phyloP scores from a whole-genome alignment of 352 stramenopile genomes.

The Pythium pectinolyticum region DNA sequence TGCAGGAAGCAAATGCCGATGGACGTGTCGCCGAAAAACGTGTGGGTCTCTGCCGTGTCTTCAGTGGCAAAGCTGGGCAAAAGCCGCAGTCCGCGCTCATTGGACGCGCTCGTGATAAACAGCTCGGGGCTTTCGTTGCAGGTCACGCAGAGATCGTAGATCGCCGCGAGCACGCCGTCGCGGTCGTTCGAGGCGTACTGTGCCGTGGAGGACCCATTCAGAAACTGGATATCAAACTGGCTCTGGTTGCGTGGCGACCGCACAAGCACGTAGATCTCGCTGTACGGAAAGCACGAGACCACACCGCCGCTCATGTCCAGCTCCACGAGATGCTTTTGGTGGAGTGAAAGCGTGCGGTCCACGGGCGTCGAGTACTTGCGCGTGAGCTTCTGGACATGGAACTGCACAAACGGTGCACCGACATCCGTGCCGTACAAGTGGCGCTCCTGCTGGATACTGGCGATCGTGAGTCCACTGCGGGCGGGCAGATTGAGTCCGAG shows the following conservation, averaged over 20 bases:
- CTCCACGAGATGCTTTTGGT: constrained; percentile 73
- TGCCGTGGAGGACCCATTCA: constrained; percentile 49
- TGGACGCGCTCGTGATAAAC: constrained; percentile 66
- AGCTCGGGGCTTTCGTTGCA: constrained; percentile 73
- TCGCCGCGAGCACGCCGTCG: constrained; percentile 69
- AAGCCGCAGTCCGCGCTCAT: constrained; percentile 67
- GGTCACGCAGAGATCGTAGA: constrained; percentile 80
- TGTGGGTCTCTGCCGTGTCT: constrained; percentile 62
- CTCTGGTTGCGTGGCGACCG: constrained; percentile 40
- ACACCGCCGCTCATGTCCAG: constrained; percentile 50
- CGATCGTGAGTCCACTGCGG: constrained; percentile 35
- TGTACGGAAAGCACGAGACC: constrained; percentile 62
- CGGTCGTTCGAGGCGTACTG: constrained; percentile 68
- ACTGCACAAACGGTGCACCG: constrained; percentile 68
- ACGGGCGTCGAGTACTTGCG: constrained; percentile 56
- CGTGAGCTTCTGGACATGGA: constrained; percentile 63
- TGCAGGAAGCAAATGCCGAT: constrained; percentile 82
- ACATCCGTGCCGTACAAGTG: constrained; percentile 43
- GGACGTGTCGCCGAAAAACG: constrained; percentile 79
- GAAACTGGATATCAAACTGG: constrained; percentile 78
- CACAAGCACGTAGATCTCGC: constrained; percentile 71
- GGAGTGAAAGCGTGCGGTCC: constrained; percentile 58
- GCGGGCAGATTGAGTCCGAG: constrained; percentile 60
- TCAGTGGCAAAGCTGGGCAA: constrained; percentile 74
- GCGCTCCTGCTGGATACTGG: constrained; percentile 51